Base-by-base conservation (phyloP, 768 basidiomycete species). In the Leucosporidium scottii region DNA sequence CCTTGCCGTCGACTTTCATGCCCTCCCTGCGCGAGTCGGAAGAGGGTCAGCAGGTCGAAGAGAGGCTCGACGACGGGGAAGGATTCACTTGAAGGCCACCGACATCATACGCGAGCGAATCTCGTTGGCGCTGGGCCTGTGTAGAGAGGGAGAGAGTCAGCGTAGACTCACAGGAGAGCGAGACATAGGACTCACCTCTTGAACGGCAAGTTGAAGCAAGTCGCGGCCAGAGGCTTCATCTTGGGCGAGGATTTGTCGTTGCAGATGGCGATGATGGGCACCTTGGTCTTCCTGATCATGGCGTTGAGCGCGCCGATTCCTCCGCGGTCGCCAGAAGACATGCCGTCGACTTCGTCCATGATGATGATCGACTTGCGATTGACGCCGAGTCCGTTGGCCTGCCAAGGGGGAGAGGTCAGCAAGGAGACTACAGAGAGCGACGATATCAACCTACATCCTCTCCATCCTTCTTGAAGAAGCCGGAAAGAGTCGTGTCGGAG, bases 271-370 rank as follows among this genome's bases (percentile, higher is more conserved):
- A 99, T 96, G 71, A 99, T 91, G 0, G 96, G 96, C 50, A 90
- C 92, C 82, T 88, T 91, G 27, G 89, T 88, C 82, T 94, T 97
- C 80, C 88, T 92, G 74, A 99, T 94, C 68, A 99, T 76, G 0
- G 86, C 86, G 66, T 91, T 91, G 73, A 99, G 77, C 9, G 96
- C 96, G 28, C 91, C 94, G 2, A 98, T 90, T 64, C 96, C 96
- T 21, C 96, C 96, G 55, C 96, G 84, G 78, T 99, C 96, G 23
- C 96, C 96, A 4, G 90, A 90, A 8, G 92, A 94, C 93, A 98
- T 99, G 1, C 96, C 96, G 72, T 99, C 96, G 3, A 98, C 94
- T 77, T 99, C 96, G 75, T 99, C 96, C 94, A 99, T 97, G 76
- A 99, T 98, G 55, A 99, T 81, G 71, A 92, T 91, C 0, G 89